Base-by-base conservation (phyloP, 2,329 filamentous ascomycete species). In the Dactylellina cionopaga region DNA sequence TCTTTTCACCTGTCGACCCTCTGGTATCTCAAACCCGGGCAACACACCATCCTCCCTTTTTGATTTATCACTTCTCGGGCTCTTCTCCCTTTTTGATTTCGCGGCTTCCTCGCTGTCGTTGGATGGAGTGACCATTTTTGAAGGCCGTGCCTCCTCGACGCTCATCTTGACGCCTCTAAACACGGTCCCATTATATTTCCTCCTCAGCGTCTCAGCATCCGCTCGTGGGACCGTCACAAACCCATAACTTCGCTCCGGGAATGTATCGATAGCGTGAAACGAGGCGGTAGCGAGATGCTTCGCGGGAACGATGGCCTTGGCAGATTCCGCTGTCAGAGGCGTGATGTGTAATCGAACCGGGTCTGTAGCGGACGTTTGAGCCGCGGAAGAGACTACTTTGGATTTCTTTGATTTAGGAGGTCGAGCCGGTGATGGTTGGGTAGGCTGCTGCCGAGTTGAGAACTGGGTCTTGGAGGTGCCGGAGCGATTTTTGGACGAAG, bases 191-290 rank as follows among this genome's bases (percentile, higher is more conserved):
- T 96, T 91, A 52, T 98, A 85, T 82, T 95, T 98, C 82, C 90
- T 94, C 82, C 89, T 92, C 59, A 98, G 81, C 80, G 92, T 96
- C n/a, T 94, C 90, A 7, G 94, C 95, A 75, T 96, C 92, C 81
- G 87, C 86, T 2, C 80, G 81, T 0, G 93, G 93, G 35, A 99
- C 82, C 47, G 96, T 92, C 70, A 98, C 84, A 81, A 91, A 99
- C 63, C 94, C 95, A 87, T 92, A 99, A 58, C 87, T 89, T 79
- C 88, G 90, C 75, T 99, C 95, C 11, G 94, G 94, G 75, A 96
- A 96, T 0, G 93, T 93, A 78, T 92, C 87, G 75, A 97, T 82
- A 3, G 84, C 84, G 81, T 98, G 94, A 81, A 90, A 97, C n/a
- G 93, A 96, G 56, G 97, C 86, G 79, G 92, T 91, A 73, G 88